phyloP scores from a whole-genome alignment of 2,329 filamentous ascomycete species.

The Arachnomyces sp. region DNA sequence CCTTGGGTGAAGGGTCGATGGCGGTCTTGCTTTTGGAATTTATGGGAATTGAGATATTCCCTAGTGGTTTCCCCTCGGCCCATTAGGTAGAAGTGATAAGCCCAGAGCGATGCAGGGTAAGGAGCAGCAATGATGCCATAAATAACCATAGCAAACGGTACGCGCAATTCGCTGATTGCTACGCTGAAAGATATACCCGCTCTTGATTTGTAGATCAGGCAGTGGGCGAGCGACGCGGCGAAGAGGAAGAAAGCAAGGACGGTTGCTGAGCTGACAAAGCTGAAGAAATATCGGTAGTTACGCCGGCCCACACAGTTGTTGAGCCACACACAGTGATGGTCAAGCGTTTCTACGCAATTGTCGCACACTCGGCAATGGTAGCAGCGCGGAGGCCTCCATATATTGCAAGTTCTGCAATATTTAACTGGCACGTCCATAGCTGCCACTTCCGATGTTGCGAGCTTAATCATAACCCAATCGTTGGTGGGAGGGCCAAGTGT shows the following conservation, averaged over 20 bases:
- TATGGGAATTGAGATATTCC: conserved; percentile 93
- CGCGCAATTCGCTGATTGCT: conserved; percentile 63
- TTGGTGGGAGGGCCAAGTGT: conserved; percentile 76
- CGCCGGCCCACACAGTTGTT: conserved; percentile 96
- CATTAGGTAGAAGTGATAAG: conserved; percentile 88
- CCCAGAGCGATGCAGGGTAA: conserved; percentile 76
- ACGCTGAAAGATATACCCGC: conserved; percentile 59
- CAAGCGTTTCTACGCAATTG: conserved; percentile 93
- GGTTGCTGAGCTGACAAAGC: conserved; percentile 75
- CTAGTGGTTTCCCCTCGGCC: conserved; percentile 87
- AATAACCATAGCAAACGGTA: conserved; percentile 82
- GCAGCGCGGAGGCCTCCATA: conserved; percentile 91
- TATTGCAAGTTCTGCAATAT: conserved; percentile 94
- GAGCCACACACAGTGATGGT: conserved; percentile 98
- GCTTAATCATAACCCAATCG: conserved; percentile 88
- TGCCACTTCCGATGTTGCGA: conserved; percentile 63
- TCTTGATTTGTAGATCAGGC: conserved; percentile 62
- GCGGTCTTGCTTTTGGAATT: conserved; percentile 85
- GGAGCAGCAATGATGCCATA: conserved; percentile 67
- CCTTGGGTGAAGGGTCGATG: conserved; percentile 85
- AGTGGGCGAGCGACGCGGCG: conserved; percentile 69
- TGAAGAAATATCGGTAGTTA: conserved; percentile 97
- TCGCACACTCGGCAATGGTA: conserved; percentile 97
- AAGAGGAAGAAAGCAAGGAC: conserved; percentile 69
- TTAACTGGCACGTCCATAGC: conserved; percentile 98